Evolutionary conservation across 257 asterid species (phyloP), one percentile per base, ranked within the genome.

Genomic region (Gentiana dahurica): DNA sequence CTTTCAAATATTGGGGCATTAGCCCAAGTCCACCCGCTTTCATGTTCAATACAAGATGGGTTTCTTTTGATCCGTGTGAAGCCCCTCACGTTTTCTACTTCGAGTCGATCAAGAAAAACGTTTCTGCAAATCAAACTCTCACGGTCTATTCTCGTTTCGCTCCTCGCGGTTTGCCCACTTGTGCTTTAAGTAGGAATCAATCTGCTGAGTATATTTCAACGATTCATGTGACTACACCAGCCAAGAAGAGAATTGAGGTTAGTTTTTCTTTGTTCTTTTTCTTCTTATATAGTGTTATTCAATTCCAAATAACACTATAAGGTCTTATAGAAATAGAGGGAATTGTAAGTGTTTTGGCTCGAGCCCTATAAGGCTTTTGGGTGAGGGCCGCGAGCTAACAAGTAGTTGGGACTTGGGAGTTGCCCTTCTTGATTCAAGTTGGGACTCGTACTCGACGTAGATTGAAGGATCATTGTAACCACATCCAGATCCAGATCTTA

Each of bases 61-160:
- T 67, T 8, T 60, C 71, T 0, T 1, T 11, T 1, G 72, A 69
- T 46, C 67, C 87, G 0, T 86, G 95, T 60, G 73, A 73, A 3
- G 69, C 77, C 24, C 95, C 95, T 2, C 89, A 86, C n/a, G 5
- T 68, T 0, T 86, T 80, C 57, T 86, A 65, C 69, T 68, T 73
- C 4, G 47, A 77, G 60, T 46, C 4, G 51, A 65, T 58, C 72
- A 59, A 37, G 60, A 59, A 4, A 6, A 13, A 7, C 64, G 73
- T 48, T 48, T 53, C 75, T n/a, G 57, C 49, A n/a, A 56, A 67
- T 62, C 37, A 49, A 6, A 6, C 68, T 3, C 34, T 62, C 6
- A 67, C 75, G 0, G 53, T 36, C 12, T 77, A 70, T 33, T 33
- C 12, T 24, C 67, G 73, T 35, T 49, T 48, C 3, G 39, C 57